Evolutionary conservation across 1,139 yeast genomes (phyloP).

Genomic region (Kodamaea derodonti): DNA sequence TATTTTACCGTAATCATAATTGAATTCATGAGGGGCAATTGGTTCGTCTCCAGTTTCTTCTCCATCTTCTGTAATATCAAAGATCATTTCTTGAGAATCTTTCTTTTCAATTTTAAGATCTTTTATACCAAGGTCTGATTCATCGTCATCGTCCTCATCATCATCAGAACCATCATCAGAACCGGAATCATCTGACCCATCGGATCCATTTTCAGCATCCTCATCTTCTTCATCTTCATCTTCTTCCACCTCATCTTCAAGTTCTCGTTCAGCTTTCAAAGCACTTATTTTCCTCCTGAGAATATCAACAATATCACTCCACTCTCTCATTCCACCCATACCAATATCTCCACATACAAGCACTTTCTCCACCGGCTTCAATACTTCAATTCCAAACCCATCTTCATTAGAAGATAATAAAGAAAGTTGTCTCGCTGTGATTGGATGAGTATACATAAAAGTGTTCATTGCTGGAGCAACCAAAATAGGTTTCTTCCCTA

Average conservation of each 20-base stretch:
- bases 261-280: conserved; percentile 28
- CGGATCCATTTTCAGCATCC: conserved; percentile 19
- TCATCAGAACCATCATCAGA: conserved; percentile 31
- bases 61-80: conserved; percentile 25
- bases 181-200: conserved; percentile 25
- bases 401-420: conserved; percentile 44
- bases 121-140: conserved; percentile 34
- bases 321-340: conserved; percentile 97
- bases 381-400: conserved; percentile 61
- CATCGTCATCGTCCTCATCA: conserved; percentile 36
- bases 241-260: conserved; percentile 14
- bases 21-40: conserved; percentile 2
- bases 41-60: conserved; percentile 7
- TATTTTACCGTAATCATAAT: conserved; percentile 6
- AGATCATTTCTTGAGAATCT: conserved; percentile 30
- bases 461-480: conserved; percentile 98
- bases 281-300: conserved; percentile 51
- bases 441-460: conserved; percentile 90
- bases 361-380: conserved; percentile 91
- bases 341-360: conserved; percentile 96
- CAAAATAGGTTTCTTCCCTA: conserved; percentile 63
- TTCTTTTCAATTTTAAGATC: conserved; percentile 35
- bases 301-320: conserved; percentile 87
- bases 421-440: conserved; percentile 77
- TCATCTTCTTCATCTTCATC: conserved; percentile 27